phyloP scores from a whole-genome alignment of 306 rosid genomes.

The Lupinus albus region DNA sequence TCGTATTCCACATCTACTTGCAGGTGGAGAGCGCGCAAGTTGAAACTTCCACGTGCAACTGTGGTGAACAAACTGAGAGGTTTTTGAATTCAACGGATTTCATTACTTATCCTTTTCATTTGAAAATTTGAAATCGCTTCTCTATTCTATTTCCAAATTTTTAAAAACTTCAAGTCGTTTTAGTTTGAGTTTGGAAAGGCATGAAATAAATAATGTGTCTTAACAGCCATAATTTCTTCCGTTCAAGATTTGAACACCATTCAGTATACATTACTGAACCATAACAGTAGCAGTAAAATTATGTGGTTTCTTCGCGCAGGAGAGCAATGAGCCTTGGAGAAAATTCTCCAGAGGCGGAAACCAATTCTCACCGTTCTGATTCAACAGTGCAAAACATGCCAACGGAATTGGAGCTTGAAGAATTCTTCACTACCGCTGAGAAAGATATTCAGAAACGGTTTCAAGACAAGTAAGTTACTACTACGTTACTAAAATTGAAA shows the following conservation, averaged over 20 bases:
- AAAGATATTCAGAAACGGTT: slow-evolving; percentile 64
- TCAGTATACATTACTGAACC: not conserved
- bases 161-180: not conserved
- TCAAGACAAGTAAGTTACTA: slow-evolving; percentile 57
- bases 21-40: slow-evolving; percentile 74
- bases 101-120: not conserved
- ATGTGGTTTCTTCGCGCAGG: slow-evolving; percentile 46
- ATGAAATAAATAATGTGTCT: slow-evolving; percentile 18
- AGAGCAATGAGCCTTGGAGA: slow-evolving; percentile 63
- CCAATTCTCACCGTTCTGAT: slow-evolving; percentile 42
- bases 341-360: slow-evolving; percentile 48
- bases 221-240: slow-evolving; percentile 31
- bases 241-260: slow-evolving; percentile 21
- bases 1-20: not conserved
- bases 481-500: too few species aligned
- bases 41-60: slow-evolving; percentile 67
- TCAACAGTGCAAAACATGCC: slow-evolving; percentile 54
- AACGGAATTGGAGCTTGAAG: slow-evolving; percentile 66
- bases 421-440: slow-evolving; percentile 74
- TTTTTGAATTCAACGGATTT: slow-evolving; percentile 37
- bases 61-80: slow-evolving; percentile 55
- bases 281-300: slow-evolving; percentile 10
- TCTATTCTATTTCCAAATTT: slow-evolving; percentile 36
- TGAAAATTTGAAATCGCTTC: slow-evolving; percentile 33
- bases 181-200: slow-evolving; percentile 15